A percentile compares a stretch with the other conserved stretches of the same genome.
Conservation (phyloP, 306 rosid species). For the Cyclanthera cordifolia region DNA sequence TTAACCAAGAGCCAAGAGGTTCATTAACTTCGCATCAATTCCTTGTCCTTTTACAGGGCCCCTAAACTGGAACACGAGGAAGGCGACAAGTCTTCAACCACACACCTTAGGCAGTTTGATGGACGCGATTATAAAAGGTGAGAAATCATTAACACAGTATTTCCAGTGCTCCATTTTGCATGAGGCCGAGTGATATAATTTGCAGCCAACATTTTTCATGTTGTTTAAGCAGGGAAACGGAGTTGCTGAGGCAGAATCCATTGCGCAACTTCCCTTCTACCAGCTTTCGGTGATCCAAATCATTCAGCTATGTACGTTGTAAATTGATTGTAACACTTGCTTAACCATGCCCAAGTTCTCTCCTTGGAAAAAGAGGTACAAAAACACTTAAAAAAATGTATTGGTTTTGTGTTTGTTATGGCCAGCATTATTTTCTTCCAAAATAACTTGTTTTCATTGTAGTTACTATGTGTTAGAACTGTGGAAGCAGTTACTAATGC, state of each 20-base stretch:
- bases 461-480: not conserved
- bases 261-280: slow-evolving; percentile 62
- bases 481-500: not conserved
- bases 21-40: not conserved
- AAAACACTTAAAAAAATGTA: not conserved
- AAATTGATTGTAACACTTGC: not conserved
- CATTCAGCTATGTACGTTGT: not conserved
- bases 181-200: not conserved
- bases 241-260: slow-evolving; percentile 65
- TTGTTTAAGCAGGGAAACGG: slow-evolving; percentile 52
- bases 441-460: not conserved
- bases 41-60: slow-evolving; percentile 18
- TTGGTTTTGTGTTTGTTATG: not conserved
- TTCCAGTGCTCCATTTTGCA: not conserved
- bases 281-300: slow-evolving; percentile 49
- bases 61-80: slow-evolving; percentile 21
- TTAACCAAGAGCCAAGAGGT: not conserved
- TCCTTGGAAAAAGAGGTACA: not conserved
- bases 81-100: slow-evolving; percentile 26
- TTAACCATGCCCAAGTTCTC: not conserved
- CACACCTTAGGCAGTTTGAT: slow-evolving; percentile 42
- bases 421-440: not conserved
- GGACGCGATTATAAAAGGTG: slow-evolving; percentile 52
- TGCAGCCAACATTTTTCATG: not conserved
- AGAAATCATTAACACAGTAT: not conserved